Evolutionary conservation across 306 rosid species (phyloP), one percentile per base, ranked within the genome.

Genomic region (Coriaria nepalensis): DNA sequence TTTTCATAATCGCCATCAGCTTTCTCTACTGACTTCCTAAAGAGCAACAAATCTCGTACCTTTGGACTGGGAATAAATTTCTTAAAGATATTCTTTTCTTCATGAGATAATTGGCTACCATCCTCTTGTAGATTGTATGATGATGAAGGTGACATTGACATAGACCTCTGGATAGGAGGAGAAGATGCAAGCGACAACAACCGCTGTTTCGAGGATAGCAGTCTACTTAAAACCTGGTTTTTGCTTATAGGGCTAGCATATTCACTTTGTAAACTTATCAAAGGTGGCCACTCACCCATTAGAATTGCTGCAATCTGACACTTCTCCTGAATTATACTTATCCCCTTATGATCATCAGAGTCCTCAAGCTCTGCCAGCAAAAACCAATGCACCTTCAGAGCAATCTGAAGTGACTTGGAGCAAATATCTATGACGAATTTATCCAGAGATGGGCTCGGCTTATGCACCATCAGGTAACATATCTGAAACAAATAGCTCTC

Each of bases 401-500:
- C 94, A 50, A 90, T 90, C 81, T 85, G 78, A 47, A 79, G 83
- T 2, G 98, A 85, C 74, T 81, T 85, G 8, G 86, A 77, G 65
- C 98, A 85, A 51, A 79, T 70, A 49, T 90, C 98, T 39, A 90
- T 90, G 7, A 90, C 98, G 66, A 90, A 90, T 63, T 90, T 90
- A 66, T 90, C 98, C 74, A 90, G 62, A 13, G 95, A 85, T 0
- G 95, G 98, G 57, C 95, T 90, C 0, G 95, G 98, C 68, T 90
- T 85, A 52, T 90, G 87, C 53, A 90, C 77, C 82, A 83, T 79
- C 94, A 90, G 77, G 71, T 85, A 90, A 68, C 98, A 90, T 62
- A 90, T 78, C 70, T 90, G 98, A 66, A 90, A 90, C 76, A 90
- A 65, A 61, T 90, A 90, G 73, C 98, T 70, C 81, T 90, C 98